Base-by-base conservation (phyloP, 2,329 filamentous ascomycete genomes). In the Phaeosphaeriaceae sp. region DNA sequence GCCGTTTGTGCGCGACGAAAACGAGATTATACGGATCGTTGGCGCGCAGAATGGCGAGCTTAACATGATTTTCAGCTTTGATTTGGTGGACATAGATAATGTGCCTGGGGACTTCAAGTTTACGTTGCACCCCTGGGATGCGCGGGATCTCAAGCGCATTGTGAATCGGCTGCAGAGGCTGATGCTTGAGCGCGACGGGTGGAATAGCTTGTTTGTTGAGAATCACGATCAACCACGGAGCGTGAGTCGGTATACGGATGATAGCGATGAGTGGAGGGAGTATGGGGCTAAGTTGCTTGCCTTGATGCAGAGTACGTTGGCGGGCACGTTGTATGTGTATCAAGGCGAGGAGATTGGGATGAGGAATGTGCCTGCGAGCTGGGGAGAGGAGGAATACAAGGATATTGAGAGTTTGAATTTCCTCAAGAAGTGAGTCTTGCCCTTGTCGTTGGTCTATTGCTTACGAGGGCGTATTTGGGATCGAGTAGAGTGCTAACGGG, bases 21-120 rank as follows among this genome's bases (percentile, higher is more conserved):
- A 77, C n/a, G 77, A 80, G 52, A 77, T 80, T 50, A 69, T 80
- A 18, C 71, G 67, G 35, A 70, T 76, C 11, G 78, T 81, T 0
- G 75, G 75, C 13, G 67, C 75, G 7, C 64, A 76, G 18, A 61
- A 64, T 13, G 68, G 72, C 28, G 82, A 88, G 67, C 74, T 89
- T 35, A 82, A 85, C 67, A 89, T 89, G 87, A 84, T 88, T 5
- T 89, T 89, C 67, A 73, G 74, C 37, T 80, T 80, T 48, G 77
- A 78, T 40, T 57, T 79, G 5, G 69, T 73, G 0, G 69, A 73
- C 38, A 70, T 72, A 16, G 70, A 73, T 34, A 73, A 71, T 17
- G 60, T 69, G 2, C 70, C 71, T 0, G 69, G 67, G 3, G 68
- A 73, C 38, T 72, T 72, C 58, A 72, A 70, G 34, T 70, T 54